Evolutionary conservation across 306 rosid genomes (phyloP).

Genomic region (Glycine soja): DNA sequence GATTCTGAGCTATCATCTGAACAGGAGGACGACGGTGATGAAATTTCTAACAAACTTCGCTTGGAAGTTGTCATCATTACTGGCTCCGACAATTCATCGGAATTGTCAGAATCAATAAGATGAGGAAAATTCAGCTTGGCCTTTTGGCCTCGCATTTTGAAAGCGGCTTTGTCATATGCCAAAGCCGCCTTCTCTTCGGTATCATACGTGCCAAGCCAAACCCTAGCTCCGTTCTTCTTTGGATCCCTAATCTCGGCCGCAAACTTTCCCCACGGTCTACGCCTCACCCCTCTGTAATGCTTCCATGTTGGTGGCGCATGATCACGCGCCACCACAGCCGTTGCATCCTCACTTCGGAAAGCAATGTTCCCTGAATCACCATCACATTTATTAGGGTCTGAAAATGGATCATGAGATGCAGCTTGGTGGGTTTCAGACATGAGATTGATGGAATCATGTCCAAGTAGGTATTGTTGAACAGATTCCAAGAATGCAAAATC

Average conservation of each 20-base stretch:
- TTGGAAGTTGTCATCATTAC: not conserved
- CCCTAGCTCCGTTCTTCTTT: constrained; percentile 59
- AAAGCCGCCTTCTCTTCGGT: constrained; percentile 62
- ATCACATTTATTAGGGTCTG: constrained; percentile 21
- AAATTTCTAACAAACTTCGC: not conserved
- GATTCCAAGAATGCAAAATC: constrained; percentile 19
- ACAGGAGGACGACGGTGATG: not conserved
- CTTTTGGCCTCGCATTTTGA: constrained; percentile 63
- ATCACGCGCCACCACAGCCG: not conserved
- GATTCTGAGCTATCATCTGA: constrained; percentile 19
- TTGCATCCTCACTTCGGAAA: not conserved
- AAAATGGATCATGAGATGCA: not conserved
- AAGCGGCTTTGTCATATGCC: constrained; percentile 78
- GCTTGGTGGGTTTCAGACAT: not conserved
- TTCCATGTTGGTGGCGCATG: constrained; percentile 31
- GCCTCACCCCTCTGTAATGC: constrained; percentile 65
- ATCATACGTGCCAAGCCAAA: constrained; percentile 76
- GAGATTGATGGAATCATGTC: constrained; percentile 10
- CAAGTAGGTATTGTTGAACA: constrained; percentile 45
- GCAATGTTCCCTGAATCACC: not conserved
- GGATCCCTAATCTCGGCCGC: constrained; percentile 64
- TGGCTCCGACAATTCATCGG: not conserved
- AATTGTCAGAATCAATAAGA: constrained; percentile 20
- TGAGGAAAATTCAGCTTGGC: constrained; percentile 75
- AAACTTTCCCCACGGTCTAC: constrained; percentile 72